phyloP scores from a whole-genome alignment of 2,329 filamentous ascomycete species.

The Arthrobotrys entomopaga region DNA sequence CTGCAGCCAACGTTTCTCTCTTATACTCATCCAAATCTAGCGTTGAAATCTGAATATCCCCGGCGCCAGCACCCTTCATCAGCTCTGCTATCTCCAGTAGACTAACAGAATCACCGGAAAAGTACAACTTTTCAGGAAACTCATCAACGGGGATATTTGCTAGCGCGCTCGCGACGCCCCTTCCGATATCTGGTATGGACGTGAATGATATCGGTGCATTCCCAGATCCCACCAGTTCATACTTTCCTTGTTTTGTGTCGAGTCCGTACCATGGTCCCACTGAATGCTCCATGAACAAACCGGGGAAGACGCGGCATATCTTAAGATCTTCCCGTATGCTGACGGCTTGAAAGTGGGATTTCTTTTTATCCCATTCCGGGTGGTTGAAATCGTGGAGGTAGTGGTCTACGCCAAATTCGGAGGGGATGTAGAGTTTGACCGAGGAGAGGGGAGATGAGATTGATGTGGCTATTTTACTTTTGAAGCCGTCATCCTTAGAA shows the following conservation, averaged over 20 bases:
- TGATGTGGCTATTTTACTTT: slow-evolving; percentile 35
- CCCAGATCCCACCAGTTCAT: slow-evolving; percentile 59
- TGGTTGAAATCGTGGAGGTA: slow-evolving; percentile 61
- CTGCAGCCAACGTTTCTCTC: slow-evolving; percentile 53
- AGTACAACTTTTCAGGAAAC: slow-evolving; percentile 59
- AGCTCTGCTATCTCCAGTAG: slow-evolving; percentile 58
- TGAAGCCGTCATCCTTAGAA: slow-evolving; percentile 41
- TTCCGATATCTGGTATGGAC: slow-evolving; percentile 60
- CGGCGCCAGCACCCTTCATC: slow-evolving; percentile 58
- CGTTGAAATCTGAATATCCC: slow-evolving; percentile 57
- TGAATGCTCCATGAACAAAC: slow-evolving; percentile 61
- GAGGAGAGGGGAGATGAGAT: slow-evolving; percentile 48
- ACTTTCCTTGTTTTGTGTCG: slow-evolving; percentile 59
- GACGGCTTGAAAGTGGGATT: slow-evolving; percentile 58
- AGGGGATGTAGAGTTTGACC: slow-evolving; percentile 61
- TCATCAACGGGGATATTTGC: slow-evolving; percentile 53
- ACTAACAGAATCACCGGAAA: slow-evolving; percentile 59
- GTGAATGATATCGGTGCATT: slow-evolving; percentile 60
- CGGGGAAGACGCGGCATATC: slow-evolving; percentile 60
- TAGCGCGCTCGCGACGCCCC: slow-evolving; percentile 59
- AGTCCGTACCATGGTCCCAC: slow-evolving; percentile 61
- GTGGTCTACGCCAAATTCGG: slow-evolving; percentile 62
- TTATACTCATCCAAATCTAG: slow-evolving; percentile 59
- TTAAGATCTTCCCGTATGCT: slow-evolving; percentile 54
- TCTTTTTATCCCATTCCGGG: slow-evolving; percentile 61